Conservation (phyloP, 1,284 basidiomycete genomes). For the Sanguinoderma infundibulare region DNA sequence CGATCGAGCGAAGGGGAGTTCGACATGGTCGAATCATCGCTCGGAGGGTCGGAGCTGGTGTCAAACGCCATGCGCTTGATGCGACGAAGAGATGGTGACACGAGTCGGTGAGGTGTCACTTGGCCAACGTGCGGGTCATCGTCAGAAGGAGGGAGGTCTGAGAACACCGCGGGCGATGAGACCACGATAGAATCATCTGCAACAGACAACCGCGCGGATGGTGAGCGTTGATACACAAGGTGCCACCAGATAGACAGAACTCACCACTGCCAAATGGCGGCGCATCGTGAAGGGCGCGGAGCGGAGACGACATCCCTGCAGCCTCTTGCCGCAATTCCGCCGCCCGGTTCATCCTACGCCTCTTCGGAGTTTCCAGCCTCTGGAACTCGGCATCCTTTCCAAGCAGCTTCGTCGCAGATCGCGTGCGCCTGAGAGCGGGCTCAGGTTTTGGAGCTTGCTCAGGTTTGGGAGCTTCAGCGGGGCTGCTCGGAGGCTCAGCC, state of each 20-base stretch:
- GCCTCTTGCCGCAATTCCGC: conserved; percentile 21
- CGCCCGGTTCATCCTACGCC: conserved; percentile 23
- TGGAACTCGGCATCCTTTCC: conserved; percentile 19
- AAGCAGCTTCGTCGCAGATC: conserved; percentile 30
- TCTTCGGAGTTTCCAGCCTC: conserved; percentile 23
- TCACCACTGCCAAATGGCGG: conserved; percentile 48
- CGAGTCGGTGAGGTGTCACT: conserved; percentile 69
- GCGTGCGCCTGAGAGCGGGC: conserved; percentile 29
- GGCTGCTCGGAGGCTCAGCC: background rate
- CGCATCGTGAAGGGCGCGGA: conserved; percentile 37
- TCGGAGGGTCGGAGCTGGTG: conserved; percentile 36
- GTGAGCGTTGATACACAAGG: background rate
- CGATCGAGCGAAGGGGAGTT: conserved; percentile 49
- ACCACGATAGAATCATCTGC: conserved; percentile 52
- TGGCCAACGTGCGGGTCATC: conserved; percentile 64
- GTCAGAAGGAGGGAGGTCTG: conserved; percentile 49
- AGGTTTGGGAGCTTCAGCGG: background rate
- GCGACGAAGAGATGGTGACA: conserved; percentile 59
- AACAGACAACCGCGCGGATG: background rate
- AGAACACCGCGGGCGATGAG: conserved; percentile 21
- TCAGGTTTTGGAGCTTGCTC: background rate
- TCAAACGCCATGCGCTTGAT: conserved; percentile 30
- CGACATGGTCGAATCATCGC: conserved; percentile 46
- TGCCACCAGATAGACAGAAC: conserved; percentile 23
- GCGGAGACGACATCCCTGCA: conserved; percentile 34